These are phyloP conservation scores for Taphrina pruni DNA, from an alignment of 1,139 yeast genomes.

Conservation along the genomic window DNA sequence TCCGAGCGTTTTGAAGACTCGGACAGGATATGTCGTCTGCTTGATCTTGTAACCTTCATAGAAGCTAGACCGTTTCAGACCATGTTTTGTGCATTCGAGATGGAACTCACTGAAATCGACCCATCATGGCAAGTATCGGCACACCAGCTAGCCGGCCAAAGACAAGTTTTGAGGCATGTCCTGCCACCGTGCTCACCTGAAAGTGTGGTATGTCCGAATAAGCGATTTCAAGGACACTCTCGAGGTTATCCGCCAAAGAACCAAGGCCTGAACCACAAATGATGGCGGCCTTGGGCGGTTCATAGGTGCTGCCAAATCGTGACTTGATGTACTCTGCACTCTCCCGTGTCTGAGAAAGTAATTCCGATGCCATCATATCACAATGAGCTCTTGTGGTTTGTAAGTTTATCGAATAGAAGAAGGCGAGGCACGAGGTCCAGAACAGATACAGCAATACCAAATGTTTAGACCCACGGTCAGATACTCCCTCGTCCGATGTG, in stretches of 20 bases:
- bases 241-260: slow-evolving; percentile 69
- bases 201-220: slow-evolving; percentile 82
- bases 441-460: too few relatives aligned
- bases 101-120: slow-evolving; percentile 22
- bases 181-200: slow-evolving; percentile 75
- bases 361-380: background rate
- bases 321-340: slow-evolving; percentile 48
- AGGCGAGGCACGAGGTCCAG: too few relatives aligned
- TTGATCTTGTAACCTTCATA: slow-evolving; percentile 87
- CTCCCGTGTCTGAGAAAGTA: slow-evolving; percentile 44
- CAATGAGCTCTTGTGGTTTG: too few relatives aligned
- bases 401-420: too few relatives aligned
- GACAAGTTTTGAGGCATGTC: slow-evolving; percentile 83
- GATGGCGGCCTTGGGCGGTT: slow-evolving; percentile 68
- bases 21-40: slow-evolving; percentile 83
- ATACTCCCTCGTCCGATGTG: too few relatives aligned
- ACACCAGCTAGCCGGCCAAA: slow-evolving; percentile 76
- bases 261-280: slow-evolving; percentile 96
- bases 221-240: slow-evolving; percentile 59
- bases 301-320: slow-evolving; percentile 48
- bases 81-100: background rate
- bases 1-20: slow-evolving; percentile 72
- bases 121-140: slow-evolving; percentile 70
- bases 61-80: slow-evolving; percentile 51
- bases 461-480: too few relatives aligned